These are phyloP conservation scores for Malassezia globosa DNA, from an alignment of 1,284 basidiomycete species.

Conservation along the genomic window DNA sequence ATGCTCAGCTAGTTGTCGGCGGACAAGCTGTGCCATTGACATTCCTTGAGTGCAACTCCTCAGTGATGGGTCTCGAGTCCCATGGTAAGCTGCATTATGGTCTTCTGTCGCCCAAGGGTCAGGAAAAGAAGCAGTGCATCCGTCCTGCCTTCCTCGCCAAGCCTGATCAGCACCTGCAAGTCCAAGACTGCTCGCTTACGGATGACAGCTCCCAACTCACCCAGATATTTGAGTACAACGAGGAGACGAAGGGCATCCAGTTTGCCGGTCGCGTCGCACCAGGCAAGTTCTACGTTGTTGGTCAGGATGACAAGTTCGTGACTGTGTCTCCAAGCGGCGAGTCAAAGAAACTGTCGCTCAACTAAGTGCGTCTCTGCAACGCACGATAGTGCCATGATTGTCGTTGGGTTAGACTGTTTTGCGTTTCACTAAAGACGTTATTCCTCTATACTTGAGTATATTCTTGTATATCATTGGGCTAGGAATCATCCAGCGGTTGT, in stretches of 20 bases:
- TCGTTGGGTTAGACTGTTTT: no score
- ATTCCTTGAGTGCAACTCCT: conserved; percentile 15
- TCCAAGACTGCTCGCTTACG: conserved; percentile 3
- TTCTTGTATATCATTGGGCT: no score
- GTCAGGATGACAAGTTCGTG: conserved; percentile 6
- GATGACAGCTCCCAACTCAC: conserved; percentile 15
- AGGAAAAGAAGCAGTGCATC: conserved; percentile 4
- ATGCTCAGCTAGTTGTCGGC: not conserved
- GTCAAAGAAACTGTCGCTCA: not conserved
- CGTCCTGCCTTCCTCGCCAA: not conserved
- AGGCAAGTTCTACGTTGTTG: not conserved
- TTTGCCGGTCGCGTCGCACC: conserved; percentile 4
- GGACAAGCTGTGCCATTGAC: not conserved
- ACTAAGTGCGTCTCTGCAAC: not conserved
- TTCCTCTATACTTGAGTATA: no score
- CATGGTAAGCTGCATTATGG: conserved; percentile 8
- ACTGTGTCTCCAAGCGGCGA: conserved; percentile 5
- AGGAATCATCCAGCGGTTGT: no score
- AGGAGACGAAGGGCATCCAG: not conserved
- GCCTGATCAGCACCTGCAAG: conserved; percentile 3
- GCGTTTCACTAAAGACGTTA: no score
- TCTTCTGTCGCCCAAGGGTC: not conserved
- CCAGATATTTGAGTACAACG: conserved; percentile 14
- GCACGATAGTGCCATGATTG: no score
- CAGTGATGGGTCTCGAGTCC: not conserved